These are phyloP conservation scores for Candida sp. DNA, from an alignment of 1,139 yeast genomes.

Conservation along the genomic window DNA sequence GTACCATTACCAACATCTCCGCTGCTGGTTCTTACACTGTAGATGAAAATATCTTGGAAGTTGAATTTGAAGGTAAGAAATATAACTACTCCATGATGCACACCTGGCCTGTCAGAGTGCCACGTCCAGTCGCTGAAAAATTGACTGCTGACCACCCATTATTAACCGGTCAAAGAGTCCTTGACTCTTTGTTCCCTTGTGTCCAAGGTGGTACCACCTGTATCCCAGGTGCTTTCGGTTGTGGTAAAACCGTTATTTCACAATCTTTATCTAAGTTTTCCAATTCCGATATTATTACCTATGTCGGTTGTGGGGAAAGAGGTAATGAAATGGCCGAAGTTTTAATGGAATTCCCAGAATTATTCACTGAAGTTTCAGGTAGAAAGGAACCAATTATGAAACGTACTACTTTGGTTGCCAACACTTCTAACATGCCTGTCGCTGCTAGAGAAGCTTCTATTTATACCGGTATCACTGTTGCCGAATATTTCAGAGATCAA, in stretches of 20 bases:
- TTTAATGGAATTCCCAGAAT: conserved; percentile 98
- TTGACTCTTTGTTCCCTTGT: conserved; percentile 97
- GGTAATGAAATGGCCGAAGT: conserved; percentile 99
- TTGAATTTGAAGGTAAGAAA: conserved; percentile 89
- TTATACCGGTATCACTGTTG: conserved; percentile 97
- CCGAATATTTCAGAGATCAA: conserved; percentile 99
- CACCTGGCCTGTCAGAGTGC: conserved; percentile 99
- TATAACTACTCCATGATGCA: conserved; percentile 90
- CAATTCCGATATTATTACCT: conserved; percentile 93
- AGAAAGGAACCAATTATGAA: conserved; percentile 99
- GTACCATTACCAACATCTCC: conserved; percentile 90
- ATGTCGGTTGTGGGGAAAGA: conserved; percentile 94
- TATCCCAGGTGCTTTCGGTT: conserved; percentile 99
- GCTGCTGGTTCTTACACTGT: conserved; percentile 87
- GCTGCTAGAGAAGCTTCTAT: conserved; percentile 99
- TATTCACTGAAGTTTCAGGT: conserved; percentile 86
- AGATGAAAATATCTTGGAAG: conserved; percentile 85
- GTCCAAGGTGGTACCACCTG: conserved; percentile 99
- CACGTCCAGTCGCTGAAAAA: conserved; percentile 97
- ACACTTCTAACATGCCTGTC: conserved; percentile 99
- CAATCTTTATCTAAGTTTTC: conserved; percentile 97
- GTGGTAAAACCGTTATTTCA: conserved; percentile 98
- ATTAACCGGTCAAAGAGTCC: conserved; percentile 97
- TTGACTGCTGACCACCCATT: conserved; percentile 91
- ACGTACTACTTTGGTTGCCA: conserved; percentile 97